phyloP scores from a whole-genome alignment of 441 rosid genomes.

The Erodium trifolium region DNA sequence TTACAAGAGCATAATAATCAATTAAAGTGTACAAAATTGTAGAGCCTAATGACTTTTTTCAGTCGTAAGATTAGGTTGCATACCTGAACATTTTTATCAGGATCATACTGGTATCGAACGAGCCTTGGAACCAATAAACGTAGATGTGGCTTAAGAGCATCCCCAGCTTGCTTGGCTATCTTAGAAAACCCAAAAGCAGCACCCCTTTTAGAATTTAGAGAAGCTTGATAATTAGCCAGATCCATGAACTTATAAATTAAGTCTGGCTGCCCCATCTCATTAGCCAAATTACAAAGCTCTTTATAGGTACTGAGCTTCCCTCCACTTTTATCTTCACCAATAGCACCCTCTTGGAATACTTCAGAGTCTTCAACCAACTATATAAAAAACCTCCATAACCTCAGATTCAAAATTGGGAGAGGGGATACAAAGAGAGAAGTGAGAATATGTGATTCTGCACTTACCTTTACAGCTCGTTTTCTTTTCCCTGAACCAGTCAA shows the following conservation, averaged over 20 bases:
- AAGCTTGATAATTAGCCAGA: conserved; percentile 91
- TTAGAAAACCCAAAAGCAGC: conserved; percentile 98
- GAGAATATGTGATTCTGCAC: conserved; percentile 15
- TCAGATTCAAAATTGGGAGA: conserved; percentile 20
- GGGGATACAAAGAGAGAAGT: conserved; percentile 11
- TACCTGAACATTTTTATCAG: conserved; percentile 98
- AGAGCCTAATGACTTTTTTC: conserved; percentile 1
- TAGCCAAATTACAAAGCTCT: conserved; percentile 92
- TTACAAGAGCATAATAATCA: not conserved
- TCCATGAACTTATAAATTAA: conserved; percentile 95
- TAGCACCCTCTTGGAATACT: conserved; percentile 90
- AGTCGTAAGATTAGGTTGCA: conserved; percentile 15
- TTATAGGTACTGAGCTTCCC: conserved; percentile 94
- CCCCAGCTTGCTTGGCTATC: conserved; percentile 99
- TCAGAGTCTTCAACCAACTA: conserved; percentile 91
- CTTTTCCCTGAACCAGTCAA: conserved; percentile 94
- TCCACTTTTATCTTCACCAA: conserved; percentile 80
- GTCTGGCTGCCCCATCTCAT: conserved; percentile 99
- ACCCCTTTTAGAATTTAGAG: conserved; percentile 88
- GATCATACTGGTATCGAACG: conserved; percentile 93
- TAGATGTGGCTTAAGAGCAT: conserved; percentile 91
- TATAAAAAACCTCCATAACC: conserved; percentile 16
- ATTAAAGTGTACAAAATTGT: not conserved
- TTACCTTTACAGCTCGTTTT: conserved; percentile 94
- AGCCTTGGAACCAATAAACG: conserved; percentile 76